Percentiles rank a stretch among this genome's conserved stretches.
phyloP scores from a whole-genome alignment of 2,329 filamentous ascomycete species.

The Claviceps sp. region DNA sequence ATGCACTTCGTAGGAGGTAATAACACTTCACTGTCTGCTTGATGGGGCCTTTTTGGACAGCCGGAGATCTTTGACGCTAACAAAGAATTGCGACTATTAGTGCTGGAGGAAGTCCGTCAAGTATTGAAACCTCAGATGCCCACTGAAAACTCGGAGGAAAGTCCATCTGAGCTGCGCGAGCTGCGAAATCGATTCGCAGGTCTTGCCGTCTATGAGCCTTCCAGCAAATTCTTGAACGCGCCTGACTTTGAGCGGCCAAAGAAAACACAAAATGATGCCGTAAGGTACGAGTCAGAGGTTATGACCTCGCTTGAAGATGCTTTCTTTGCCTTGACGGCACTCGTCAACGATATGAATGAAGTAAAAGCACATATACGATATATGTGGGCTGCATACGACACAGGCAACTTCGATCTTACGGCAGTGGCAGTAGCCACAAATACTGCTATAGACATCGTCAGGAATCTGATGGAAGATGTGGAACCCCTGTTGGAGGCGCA shows the following conservation, averaged over 20 bases:
- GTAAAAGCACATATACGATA: constrained; percentile 15
- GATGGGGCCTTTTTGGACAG: background rate
- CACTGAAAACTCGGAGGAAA: background rate
- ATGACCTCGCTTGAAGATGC: constrained; percentile 13
- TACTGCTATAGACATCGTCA: constrained; percentile 21
- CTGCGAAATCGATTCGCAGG: constrained; percentile 20
- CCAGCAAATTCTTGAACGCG: constrained; percentile 21
- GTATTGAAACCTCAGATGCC: constrained; percentile 14
- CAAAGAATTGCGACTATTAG: constrained; percentile 8
- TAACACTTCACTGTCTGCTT: constrained; percentile 19
- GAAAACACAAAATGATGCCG: background rate
- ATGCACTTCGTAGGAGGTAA: constrained; percentile 2
- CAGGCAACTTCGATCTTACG: constrained; percentile 15
- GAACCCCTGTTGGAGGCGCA: constrained; percentile 13
- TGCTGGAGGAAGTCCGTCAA: constrained; percentile 22
- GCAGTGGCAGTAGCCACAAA: constrained; percentile 24
- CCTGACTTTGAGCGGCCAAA: constrained; percentile 10
- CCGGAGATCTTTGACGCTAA: background rate
- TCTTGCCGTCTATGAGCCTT: constrained; percentile 24
- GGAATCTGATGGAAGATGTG: constrained; percentile 19
- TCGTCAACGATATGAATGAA: constrained; percentile 18
- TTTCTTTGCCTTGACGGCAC: constrained; percentile 12
- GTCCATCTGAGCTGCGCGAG: background rate
- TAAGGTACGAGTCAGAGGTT: constrained; percentile 20
- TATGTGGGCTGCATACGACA: constrained; percentile 18